Evolutionary conservation across 2,329 filamentous ascomycete species (phyloP), one percentile per base, ranked within the genome.

Genomic region (Neopestalotiopsis clavispora): DNA sequence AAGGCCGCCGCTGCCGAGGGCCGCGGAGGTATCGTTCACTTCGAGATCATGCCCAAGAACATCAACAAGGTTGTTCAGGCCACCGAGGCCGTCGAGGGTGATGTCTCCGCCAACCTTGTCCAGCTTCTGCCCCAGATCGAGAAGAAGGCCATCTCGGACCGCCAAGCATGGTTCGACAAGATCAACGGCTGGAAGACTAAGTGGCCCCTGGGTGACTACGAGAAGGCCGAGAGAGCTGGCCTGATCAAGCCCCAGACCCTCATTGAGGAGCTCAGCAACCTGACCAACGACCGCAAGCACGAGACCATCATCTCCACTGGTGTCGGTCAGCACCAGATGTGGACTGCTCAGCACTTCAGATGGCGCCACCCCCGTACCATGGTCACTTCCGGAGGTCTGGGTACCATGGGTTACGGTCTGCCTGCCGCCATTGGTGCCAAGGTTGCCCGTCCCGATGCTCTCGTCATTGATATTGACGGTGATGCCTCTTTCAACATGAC

Each of bases 401-500:
- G 95, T 71, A 97, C 94, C 20, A 98, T 98, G 96, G 96, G 96
- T 69, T 98, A 89, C 83, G 96, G 96, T 78, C 89, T 99, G 58
- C 96, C 96, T 30, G 93, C 95, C 30, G 95, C 96, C 71, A 98
- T 98, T 73, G 96, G 96, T 71, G 95, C 94, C 76, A 98, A 98
- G 86, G 95, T 97, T 64, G 92, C 91, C n/a, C 81, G 83, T 70
- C 87, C 87, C 0, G 93, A 97, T 65, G 90, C 93, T 71, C 89
- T 97, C 65, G 95, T 98, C 70, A 90, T 98, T 69, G 95, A 98
- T 80, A 97, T 98, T 76, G 96, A 99, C 79, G 96, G 96, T 71
- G 96, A 98, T 80, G 96, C 95, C n/a, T 98, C 95, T 3, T 98
- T 99, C 86, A 94, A 94, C 87, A 98, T 99, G 96, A 98, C 96